phyloP scores from a whole-genome alignment of 768 basidiomycete species.

The Clavaria fumosa region DNA sequence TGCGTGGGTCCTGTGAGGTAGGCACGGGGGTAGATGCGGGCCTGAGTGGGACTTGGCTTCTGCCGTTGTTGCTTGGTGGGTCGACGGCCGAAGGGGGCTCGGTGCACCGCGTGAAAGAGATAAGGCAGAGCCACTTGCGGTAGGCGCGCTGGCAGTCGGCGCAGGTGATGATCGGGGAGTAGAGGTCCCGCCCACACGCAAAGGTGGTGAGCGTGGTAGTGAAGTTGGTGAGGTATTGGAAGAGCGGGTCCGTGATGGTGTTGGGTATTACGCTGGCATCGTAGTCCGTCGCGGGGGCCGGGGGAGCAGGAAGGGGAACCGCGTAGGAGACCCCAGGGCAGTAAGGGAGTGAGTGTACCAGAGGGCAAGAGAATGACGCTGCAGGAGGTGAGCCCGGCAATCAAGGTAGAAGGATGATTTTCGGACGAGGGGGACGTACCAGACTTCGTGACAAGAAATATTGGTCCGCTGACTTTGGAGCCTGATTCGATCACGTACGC shows the following conservation, averaged over 20 bases:
- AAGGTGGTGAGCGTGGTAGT: conserved; percentile 55
- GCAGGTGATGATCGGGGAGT: conserved; percentile 67
- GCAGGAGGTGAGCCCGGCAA: conserved; percentile 3
- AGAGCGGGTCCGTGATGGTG: conserved; percentile 32
- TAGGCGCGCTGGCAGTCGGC: conserved; percentile 61
- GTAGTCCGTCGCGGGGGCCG: conserved; percentile 27
- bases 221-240: conserved; percentile 56
- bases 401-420: background rate
- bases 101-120: conserved; percentile 61
- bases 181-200: conserved; percentile 66
- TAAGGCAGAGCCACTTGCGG: conserved; percentile 60
- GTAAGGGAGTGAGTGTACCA: conserved; percentile 56
- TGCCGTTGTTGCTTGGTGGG: conserved; percentile 12
- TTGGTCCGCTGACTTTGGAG: conserved; percentile 46
- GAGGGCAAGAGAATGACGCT: conserved; percentile 56
- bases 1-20: conserved; percentile 27
- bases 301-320: conserved; percentile 45
- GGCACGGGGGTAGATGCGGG: conserved; percentile 36
- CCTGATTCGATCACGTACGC: conserved; percentile 45
- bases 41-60: conserved; percentile 18
- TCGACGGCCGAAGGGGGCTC: conserved; percentile 26
- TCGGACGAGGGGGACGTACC: conserved; percentile 22
- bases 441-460: conserved; percentile 65
- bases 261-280: conserved; percentile 35
- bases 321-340: conserved; percentile 61